Percentiles rank a stretch among this genome's conserved stretches.
These are phyloP conservation scores for Diaporthe sp. DNA, from an alignment of 2,329 filamentous ascomycete species.

Conservation along the genomic window DNA sequence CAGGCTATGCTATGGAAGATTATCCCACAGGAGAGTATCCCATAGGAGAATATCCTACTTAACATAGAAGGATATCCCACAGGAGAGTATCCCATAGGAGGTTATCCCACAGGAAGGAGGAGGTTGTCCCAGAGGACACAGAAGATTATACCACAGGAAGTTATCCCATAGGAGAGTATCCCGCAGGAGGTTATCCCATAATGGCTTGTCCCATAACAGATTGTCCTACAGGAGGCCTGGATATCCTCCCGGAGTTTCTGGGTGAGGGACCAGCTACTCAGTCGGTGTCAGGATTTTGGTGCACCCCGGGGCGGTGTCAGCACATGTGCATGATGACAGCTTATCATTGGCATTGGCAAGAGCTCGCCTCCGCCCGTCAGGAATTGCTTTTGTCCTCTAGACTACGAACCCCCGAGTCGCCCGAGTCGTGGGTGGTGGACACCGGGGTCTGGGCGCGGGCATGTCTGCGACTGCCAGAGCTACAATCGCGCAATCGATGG, in stretches of 20 bases:
- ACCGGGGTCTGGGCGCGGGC: slow-evolving; percentile 17
- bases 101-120: too few relatives aligned
- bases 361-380: slow-evolving; percentile 7
- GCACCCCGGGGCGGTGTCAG: slow-evolving; percentile 6
- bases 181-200: too few relatives aligned
- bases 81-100: too few relatives aligned
- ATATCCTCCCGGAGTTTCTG: not conserved
- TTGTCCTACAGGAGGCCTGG: not conserved
- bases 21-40: too few relatives aligned
- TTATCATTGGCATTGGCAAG: slow-evolving; percentile 22
- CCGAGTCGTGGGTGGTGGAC: slow-evolving; percentile 26
- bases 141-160: too few relatives aligned
- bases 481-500: slow-evolving; percentile 13
- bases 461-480: not conserved
- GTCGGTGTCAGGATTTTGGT: not conserved
- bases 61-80: too few relatives aligned
- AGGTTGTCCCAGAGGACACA: too few relatives aligned
- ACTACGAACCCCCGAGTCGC: slow-evolving; percentile 9
- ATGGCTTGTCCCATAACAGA: too few relatives aligned
- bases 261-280: not conserved
- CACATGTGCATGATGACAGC: slow-evolving; percentile 27
- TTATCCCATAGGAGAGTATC: too few relatives aligned
- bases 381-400: not conserved
- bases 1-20: too few relatives aligned
- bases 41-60: too few relatives aligned